These are phyloP conservation scores for Radiomyces spectabilis DNA, from an alignment of 192 early-diverging fungal genomes.

Conservation along the genomic window DNA sequence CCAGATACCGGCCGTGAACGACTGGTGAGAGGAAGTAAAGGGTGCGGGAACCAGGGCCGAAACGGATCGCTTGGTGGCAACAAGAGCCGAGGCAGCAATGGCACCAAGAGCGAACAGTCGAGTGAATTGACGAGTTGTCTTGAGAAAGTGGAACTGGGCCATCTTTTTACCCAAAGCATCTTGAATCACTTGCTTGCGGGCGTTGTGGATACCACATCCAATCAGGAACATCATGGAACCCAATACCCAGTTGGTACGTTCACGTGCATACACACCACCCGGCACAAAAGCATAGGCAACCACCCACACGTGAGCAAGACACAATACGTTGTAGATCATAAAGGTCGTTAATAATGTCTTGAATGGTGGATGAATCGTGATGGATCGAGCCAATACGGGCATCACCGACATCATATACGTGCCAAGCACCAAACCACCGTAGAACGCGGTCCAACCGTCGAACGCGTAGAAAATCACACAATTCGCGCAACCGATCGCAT, in stretches of 20 bases:
- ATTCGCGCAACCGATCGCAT: slow-evolving; percentile 40
- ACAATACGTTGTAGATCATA: slow-evolving; percentile 63
- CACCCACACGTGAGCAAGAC: slow-evolving; percentile 70
- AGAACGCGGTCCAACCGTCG: slow-evolving; percentile 56
- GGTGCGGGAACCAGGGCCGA: slow-evolving; percentile 45
- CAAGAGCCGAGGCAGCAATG: slow-evolving; percentile 25
- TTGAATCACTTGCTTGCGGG: slow-evolving; percentile 6
- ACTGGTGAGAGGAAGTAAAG: slow-evolving; percentile 52
- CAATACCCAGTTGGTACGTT: slow-evolving; percentile 68
- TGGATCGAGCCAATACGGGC: slow-evolving; percentile 49
- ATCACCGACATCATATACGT: slow-evolving; percentile 51
- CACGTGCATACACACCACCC: slow-evolving; percentile 61
- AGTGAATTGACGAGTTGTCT: slow-evolving; percentile 27
- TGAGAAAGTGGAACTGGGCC: slow-evolving; percentile 15
- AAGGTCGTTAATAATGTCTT: slow-evolving; percentile 53
- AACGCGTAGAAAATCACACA: slow-evolving; percentile 50
- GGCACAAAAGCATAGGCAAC: slow-evolving; percentile 84
- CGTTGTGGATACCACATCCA: slow-evolving; percentile 46
- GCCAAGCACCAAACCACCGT: slow-evolving; percentile 55
- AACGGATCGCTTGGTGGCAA: slow-evolving; percentile 38
- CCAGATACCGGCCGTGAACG: slow-evolving; percentile 75
- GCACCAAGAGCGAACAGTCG: slow-evolving; percentile 31
- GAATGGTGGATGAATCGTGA: slow-evolving; percentile 52
- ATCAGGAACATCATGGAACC: slow-evolving; percentile 49
- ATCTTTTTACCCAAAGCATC: background rate